phyloP scores from a whole-genome alignment of 1,139 yeast species.

The Kodamaea sp. region DNA sequence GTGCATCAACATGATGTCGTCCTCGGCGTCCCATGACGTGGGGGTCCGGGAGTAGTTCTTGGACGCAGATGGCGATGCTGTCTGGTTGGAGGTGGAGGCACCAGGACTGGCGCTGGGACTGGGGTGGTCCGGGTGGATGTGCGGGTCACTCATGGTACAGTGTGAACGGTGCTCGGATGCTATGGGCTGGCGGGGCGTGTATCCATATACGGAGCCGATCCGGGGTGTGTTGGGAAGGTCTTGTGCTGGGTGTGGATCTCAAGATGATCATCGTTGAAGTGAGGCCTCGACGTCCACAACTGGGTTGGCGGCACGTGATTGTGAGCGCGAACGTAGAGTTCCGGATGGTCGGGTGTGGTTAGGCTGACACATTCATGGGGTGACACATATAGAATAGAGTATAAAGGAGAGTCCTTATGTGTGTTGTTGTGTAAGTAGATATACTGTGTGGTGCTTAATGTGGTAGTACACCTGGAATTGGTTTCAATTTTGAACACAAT shows the following conservation, averaged over 20 bases:
- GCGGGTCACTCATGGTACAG: slow-evolving; percentile 5
- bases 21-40: slow-evolving; percentile 77
- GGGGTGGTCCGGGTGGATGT: slow-evolving; percentile 1
- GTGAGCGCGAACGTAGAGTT: too few species aligned
- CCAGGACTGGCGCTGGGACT: slow-evolving; percentile 6
- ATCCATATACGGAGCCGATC: slow-evolving; percentile 1
- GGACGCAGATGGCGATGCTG: slow-evolving; percentile 7
- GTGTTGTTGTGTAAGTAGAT: too few species aligned
- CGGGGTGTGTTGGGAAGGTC: not conserved
- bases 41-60: slow-evolving; percentile 48
- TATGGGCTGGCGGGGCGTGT: slow-evolving; percentile 1
- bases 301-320: slow-evolving; percentile 7
- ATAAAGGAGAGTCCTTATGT: too few species aligned
- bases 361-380: too few species aligned
- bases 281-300: slow-evolving; percentile 10
- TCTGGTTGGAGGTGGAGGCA: not conserved
- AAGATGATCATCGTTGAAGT: slow-evolving; percentile 14
- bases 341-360: too few species aligned
- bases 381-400: too few species aligned
- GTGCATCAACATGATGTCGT: slow-evolving; percentile 65
- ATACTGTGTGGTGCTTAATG: too few species aligned
- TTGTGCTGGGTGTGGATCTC: slow-evolving; percentile 5
- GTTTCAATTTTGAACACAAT: too few species aligned
- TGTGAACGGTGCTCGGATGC: not conserved
- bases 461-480: too few species aligned